Conservation (phyloP, 106 monocot genomes). For the Acorus gramineus region DNA sequence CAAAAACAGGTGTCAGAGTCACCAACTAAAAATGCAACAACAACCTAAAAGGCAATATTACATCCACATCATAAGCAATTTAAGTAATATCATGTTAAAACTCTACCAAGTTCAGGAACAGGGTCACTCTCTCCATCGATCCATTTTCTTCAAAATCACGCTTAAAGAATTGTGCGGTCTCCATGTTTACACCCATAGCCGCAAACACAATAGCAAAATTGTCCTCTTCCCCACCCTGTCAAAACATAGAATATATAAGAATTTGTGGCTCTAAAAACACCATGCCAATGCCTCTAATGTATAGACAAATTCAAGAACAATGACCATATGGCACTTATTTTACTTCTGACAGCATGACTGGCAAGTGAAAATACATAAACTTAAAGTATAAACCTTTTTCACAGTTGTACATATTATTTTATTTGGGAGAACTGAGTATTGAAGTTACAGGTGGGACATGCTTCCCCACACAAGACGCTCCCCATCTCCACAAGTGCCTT, state of each 20-base stretch:
- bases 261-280: too few relatives aligned
- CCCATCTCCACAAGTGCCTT: too few relatives aligned
- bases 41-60: not conserved
- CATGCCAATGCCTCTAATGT: not conserved
- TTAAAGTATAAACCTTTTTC: too few relatives aligned
- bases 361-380: too few relatives aligned
- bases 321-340: too few relatives aligned
- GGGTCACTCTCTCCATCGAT: conserved; percentile 97
- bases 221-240: conserved; percentile 78
- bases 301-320: not conserved
- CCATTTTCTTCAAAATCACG: conserved; percentile 99
- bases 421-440: too few relatives aligned
- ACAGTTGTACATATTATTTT: too few relatives aligned
- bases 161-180: conserved; percentile 98
- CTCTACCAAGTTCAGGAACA: conserved; percentile 90
- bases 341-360: too few relatives aligned
- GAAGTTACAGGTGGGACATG: too few relatives aligned
- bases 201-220: conserved; percentile 99
- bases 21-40: not conserved
- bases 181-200: conserved; percentile 99
- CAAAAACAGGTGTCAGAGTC: not conserved
- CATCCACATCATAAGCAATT: not conserved
- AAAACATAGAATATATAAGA: not conserved
- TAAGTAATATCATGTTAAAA: not conserved
- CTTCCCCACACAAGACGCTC: too few relatives aligned